Conservation (phyloP, 2,329 filamentous ascomycete genomes). For the Fusarium albosuccineum region DNA sequence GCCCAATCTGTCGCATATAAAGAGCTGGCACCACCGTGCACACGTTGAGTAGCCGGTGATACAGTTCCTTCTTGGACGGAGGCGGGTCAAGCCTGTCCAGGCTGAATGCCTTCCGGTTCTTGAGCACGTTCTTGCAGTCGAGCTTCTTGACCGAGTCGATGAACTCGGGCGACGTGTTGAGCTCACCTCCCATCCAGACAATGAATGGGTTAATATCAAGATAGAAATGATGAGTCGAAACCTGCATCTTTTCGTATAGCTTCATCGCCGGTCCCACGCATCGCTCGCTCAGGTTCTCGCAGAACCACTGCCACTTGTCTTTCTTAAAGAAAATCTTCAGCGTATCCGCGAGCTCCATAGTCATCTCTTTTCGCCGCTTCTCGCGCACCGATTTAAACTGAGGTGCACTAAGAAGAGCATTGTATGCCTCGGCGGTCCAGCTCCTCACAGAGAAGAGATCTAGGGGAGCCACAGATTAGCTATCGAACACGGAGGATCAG, state of each 20-base stretch:
- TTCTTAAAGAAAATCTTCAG: conserved; percentile 48
- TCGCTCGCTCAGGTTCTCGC: conserved; percentile 40
- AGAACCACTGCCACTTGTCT: conserved; percentile 41
- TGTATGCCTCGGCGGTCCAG: conserved; percentile 55
- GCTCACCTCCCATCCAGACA: conserved; percentile 38
- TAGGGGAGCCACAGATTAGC: conserved; percentile 16
- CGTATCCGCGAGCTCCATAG: conserved; percentile 44
- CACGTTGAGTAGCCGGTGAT: conserved; percentile 50
- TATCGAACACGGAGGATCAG: background rate
- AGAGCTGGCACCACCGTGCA: conserved; percentile 54
- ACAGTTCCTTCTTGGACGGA: conserved; percentile 50
- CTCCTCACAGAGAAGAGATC: conserved; percentile 54
- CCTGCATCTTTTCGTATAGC: conserved; percentile 55
- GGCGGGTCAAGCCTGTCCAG: conserved; percentile 49
- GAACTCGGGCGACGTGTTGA: conserved; percentile 49
- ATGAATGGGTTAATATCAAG: conserved; percentile 52
- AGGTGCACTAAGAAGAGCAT: conserved; percentile 50
- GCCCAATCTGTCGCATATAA: conserved; percentile 53
- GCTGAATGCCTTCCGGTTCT: conserved; percentile 54
- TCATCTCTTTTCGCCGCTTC: conserved; percentile 44
- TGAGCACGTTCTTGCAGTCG: conserved; percentile 53
- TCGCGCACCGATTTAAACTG: conserved; percentile 46
- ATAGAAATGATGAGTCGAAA: conserved; percentile 55
- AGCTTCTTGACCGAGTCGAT: conserved; percentile 48
- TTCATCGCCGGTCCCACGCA: conserved; percentile 53